Conservation (phyloP, 345 rosid species). For the Hibiscus tridactylites region DNA sequence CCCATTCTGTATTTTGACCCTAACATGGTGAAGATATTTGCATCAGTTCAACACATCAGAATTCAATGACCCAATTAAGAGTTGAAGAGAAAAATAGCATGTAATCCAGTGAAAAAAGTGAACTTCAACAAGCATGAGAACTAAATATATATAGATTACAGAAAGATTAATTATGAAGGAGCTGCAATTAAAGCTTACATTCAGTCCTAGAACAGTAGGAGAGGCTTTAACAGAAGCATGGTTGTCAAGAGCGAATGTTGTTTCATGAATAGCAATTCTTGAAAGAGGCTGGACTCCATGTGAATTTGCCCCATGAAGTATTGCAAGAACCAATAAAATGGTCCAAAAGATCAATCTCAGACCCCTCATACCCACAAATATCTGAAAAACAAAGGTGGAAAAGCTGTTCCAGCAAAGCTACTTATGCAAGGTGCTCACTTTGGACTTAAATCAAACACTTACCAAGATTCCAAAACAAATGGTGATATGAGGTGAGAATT, state of each 20-base stretch:
- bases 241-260: conserved; percentile 23
- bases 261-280: conserved; percentile 38
- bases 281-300: conserved; percentile 46
- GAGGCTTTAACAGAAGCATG: conserved; percentile 44
- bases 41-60: background rate
- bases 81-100: background rate
- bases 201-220: conserved; percentile 44
- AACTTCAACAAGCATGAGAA: too few species aligned
- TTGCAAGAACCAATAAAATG: conserved; percentile 29
- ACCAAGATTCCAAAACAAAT: background rate
- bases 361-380: conserved; percentile 17
- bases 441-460: background rate
- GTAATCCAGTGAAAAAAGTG: background rate
- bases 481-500: background rate
- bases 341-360: conserved; percentile 18
- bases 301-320: conserved; percentile 31
- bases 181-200: conserved; percentile 20
- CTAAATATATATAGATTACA: too few species aligned
- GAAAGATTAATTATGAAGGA: background rate
- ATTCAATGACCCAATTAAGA: background rate
- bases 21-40: conserved; percentile 4
- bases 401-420: conserved; percentile 1
- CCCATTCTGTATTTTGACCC: conserved; percentile 41
- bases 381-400: conserved; percentile 11
- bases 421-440: background rate